phyloP scores from a whole-genome alignment of 1,284 basidiomycete species.

The Papiliotrema nemorosa region DNA sequence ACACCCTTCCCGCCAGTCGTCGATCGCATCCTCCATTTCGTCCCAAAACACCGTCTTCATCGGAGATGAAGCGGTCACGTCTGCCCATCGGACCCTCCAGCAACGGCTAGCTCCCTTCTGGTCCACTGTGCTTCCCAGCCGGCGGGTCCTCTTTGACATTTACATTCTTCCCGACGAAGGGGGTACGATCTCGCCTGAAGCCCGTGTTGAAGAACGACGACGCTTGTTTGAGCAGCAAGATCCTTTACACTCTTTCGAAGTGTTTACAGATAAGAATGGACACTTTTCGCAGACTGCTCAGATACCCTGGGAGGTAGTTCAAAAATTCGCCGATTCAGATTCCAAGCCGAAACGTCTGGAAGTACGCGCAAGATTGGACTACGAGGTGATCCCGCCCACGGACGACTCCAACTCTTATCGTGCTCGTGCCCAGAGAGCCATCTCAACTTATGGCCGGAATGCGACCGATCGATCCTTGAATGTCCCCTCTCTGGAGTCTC shows the following conservation, averaged over 20 bases:
- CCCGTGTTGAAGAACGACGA: background rate
- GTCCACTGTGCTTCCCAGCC: conserved; percentile 33
- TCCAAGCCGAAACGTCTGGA: background rate
- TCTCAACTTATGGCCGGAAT: background rate
- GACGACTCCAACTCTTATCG: background rate
- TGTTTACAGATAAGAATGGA: conserved; percentile 51
- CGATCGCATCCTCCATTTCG: conserved; percentile 9
- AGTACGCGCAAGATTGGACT: background rate
- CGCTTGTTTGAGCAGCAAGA: background rate
- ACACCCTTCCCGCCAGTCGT: background rate
- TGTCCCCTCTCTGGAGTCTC: conserved; percentile 4
- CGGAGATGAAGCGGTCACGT: conserved; percentile 48
- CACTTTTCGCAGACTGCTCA: background rate
- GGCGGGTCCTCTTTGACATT: conserved; percentile 33
- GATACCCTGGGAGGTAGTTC: background rate
- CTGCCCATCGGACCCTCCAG: conserved; percentile 68
- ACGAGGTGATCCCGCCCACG: background rate
- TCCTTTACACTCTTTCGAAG: conserved; percentile 36
- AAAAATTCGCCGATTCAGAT: background rate
- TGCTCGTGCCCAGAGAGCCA: background rate
- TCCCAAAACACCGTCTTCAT: conserved; percentile 24
- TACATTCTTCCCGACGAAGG: conserved; percentile 17
- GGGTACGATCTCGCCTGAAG: too few species aligned
- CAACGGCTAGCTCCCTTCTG: conserved; percentile 69
- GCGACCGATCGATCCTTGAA: background rate